These are phyloP conservation scores for Bothriochloa decipiens DNA, from an alignment of 176 grass and related monocot genomes.

Conservation along the genomic window DNA sequence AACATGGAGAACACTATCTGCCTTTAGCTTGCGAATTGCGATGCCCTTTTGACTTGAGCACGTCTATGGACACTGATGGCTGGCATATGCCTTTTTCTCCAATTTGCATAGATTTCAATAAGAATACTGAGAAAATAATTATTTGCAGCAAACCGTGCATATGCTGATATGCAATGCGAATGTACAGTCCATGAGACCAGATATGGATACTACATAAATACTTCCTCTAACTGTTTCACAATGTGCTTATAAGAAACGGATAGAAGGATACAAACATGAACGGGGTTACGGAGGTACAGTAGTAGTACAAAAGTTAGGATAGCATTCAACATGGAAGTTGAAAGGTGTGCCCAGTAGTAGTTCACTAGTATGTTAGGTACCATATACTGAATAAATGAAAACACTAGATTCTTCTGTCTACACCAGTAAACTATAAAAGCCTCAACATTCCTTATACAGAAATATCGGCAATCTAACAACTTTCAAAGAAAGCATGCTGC, in stretches of 20 bases:
- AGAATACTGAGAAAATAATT: neutral
- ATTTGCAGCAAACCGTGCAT: conserved; percentile 1
- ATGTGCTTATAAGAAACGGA: neutral
- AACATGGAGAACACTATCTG: conserved; percentile 19
- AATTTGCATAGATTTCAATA: neutral
- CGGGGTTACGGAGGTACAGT: neutral
- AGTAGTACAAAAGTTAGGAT: neutral
- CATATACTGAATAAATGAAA: neutral
- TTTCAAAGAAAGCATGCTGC: neutral
- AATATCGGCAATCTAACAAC: neutral
- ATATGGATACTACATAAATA: too few species aligned
- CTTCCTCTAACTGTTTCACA: too few species aligned
- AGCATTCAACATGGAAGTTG: neutral
- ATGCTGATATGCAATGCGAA: neutral
- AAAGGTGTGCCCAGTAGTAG: neutral
- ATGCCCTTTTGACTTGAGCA: conserved; percentile 13
- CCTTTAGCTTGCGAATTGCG: neutral
- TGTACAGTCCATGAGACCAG: too few species aligned
- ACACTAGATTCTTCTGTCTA: neutral
- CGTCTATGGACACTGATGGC: neutral
- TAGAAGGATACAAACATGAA: neutral
- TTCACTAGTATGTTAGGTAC: neutral
- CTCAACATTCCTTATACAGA: neutral
- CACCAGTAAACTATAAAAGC: neutral
- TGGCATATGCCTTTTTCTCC: neutral